Evolutionary conservation across 345 rosid species (phyloP).

Genomic region (Brassica cretica): DNA sequence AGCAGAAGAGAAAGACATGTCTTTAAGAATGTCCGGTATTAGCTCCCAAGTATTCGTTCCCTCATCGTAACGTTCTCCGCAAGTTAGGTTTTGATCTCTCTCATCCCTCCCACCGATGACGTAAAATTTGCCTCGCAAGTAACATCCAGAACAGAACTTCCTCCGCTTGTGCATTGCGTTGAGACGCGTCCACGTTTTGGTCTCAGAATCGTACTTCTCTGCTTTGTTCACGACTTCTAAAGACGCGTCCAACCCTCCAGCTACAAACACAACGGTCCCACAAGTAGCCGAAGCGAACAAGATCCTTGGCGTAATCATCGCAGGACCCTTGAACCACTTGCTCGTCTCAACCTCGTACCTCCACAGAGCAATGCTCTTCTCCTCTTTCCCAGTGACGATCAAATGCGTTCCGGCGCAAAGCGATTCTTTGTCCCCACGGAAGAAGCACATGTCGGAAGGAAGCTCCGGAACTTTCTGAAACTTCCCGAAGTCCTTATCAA

Average conservation of each 20-base stretch:
- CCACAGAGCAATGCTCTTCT: constrained; percentile 62
- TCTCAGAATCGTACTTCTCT: constrained; percentile 64
- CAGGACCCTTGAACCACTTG: constrained; percentile 75
- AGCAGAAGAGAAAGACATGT: constrained; percentile 46
- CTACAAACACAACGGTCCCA: constrained; percentile 64
- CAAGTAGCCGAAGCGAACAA: constrained; percentile 78
- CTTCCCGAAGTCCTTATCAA: constrained; percentile 53
- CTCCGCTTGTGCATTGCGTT: constrained; percentile 54
- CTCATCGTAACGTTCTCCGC: constrained; percentile 75
- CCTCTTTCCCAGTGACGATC: constrained; percentile 71
- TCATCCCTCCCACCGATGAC: constrained; percentile 83
- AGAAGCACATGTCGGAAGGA: constrained; percentile 71
- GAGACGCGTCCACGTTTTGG: constrained; percentile 69
- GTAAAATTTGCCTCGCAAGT: constrained; percentile 69
- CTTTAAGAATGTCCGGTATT: constrained; percentile 60
- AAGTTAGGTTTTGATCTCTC: constrained; percentile 47
- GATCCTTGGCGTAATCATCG: constrained; percentile 69
- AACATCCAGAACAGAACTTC: constrained; percentile 69
- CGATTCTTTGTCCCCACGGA: constrained; percentile 68
- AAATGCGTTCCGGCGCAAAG: constrained; percentile 81
- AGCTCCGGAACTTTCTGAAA: constrained; percentile 59
- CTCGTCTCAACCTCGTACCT: constrained; percentile 69
- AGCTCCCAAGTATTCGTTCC: constrained; percentile 54
- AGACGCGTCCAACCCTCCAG: constrained; percentile 58
- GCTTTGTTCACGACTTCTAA: constrained; percentile 53